These are phyloP conservation scores for Colletotrichum viniferum DNA, from an alignment of 2,329 filamentous ascomycete species.

Conservation along the genomic window DNA sequence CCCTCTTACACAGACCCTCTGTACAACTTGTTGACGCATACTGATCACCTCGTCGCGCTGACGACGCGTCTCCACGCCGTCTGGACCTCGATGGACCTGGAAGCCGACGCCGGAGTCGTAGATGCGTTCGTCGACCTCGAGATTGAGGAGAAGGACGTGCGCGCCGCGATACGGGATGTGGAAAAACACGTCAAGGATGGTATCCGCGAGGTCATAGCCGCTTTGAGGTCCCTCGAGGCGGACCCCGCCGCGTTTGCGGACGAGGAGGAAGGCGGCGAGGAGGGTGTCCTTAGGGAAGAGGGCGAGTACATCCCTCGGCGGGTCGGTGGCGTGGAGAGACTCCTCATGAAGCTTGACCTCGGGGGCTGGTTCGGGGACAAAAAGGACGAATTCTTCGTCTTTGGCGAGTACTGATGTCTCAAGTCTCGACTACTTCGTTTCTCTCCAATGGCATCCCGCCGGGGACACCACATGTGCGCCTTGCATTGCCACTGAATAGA, in stretches of 20 bases:
- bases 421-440: not conserved
- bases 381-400: conserved; percentile 22
- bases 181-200: conserved; percentile 69
- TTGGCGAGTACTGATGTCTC: not conserved
- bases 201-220: conserved; percentile 69
- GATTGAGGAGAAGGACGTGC: conserved; percentile 73
- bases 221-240: conserved; percentile 50
- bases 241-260: conserved; percentile 49
- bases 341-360: conserved; percentile 91
- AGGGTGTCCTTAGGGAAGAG: conserved; percentile 39
- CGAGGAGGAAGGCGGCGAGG: conserved; percentile 39
- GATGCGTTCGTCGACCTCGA: conserved; percentile 75
- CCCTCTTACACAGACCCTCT: conserved; percentile 67
- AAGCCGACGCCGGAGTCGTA: conserved; percentile 81
- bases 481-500: not conserved
- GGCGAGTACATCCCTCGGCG: conserved; percentile 71
- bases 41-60: conserved; percentile 83
- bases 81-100: conserved; percentile 79
- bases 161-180: conserved; percentile 66
- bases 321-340: conserved; percentile 79
- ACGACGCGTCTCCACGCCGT: conserved; percentile 77
- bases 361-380: conserved; percentile 57
- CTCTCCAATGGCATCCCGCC: not conserved
- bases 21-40: conserved; percentile 70
- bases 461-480: not conserved